Conservation (phyloP, 2,329 filamentous ascomycete genomes). For the Hypoxylon sp. region DNA sequence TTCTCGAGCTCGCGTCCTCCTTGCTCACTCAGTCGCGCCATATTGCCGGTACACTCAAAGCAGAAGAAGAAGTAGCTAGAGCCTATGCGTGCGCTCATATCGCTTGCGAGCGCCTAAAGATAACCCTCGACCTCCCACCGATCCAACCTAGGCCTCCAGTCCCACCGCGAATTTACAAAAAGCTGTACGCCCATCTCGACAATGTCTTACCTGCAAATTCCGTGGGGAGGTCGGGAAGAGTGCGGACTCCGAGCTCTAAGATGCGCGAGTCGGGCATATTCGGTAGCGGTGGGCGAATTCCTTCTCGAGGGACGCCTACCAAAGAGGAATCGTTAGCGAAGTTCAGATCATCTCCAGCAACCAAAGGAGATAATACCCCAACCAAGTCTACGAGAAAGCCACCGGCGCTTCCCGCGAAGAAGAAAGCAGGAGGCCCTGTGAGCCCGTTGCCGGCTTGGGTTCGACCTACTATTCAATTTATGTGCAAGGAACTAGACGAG, state of each 20-base stretch:
- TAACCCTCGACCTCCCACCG: conserved; percentile 80
- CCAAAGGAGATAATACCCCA: conserved; percentile 57
- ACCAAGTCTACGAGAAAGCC: conserved; percentile 60
- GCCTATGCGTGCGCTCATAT: conserved; percentile 89
- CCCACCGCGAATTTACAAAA: conserved; percentile 84
- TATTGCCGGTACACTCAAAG: conserved; percentile 81
- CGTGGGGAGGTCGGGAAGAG: conserved; percentile 46
- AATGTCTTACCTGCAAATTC: conserved; percentile 70
- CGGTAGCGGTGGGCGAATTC: conserved; percentile 55
- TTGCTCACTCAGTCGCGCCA: conserved; percentile 85
- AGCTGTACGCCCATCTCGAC: conserved; percentile 85
- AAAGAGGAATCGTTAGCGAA: conserved; percentile 62
- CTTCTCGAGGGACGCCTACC: conserved; percentile 62
- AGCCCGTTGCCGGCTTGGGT: conserved; percentile 74
- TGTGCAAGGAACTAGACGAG: conserved; percentile 74
- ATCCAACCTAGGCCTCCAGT: conserved; percentile 83
- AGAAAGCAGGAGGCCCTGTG: conserved; percentile 49
- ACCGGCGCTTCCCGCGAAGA: conserved; percentile 51
- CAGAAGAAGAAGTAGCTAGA: conserved; percentile 89
- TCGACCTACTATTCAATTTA: conserved; percentile 75
- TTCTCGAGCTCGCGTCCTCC: conserved; percentile 79
- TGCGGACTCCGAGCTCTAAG: conserved; percentile 56
- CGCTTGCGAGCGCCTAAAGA: conserved; percentile 88
- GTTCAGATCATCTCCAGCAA: conserved; percentile 59
- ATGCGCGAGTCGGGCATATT: conserved; percentile 55